Evolutionary conservation across 768 basidiomycete genomes (phyloP).

Genomic region (Boletellus ananiceps): DNA sequence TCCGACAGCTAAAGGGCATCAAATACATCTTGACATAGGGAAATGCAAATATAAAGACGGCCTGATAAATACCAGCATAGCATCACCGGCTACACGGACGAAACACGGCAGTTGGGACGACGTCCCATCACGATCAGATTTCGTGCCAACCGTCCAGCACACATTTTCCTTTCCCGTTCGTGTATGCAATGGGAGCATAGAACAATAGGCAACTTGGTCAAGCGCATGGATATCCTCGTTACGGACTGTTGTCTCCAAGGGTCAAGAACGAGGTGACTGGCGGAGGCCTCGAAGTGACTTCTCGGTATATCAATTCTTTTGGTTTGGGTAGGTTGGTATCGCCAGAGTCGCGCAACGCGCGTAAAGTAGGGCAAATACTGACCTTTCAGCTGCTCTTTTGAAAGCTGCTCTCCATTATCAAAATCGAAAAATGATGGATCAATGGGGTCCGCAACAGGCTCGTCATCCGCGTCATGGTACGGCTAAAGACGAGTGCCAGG

Average conservation of each 20-base stretch:
- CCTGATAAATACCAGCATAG: background rate
- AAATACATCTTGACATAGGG: background rate
- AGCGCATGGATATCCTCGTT: background rate
- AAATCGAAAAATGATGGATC: slow-evolving; percentile 83
- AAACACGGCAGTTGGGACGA: background rate
- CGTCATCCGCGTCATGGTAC: slow-evolving; percentile 87
- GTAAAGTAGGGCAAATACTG: background rate
- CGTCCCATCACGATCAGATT: background rate
- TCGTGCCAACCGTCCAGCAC: background rate
- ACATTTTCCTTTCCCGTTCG: background rate
- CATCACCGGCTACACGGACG: background rate
- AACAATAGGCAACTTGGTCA: background rate
- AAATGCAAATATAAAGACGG: background rate
- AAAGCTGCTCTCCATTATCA: slow-evolving; percentile 59
- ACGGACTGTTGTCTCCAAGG: slow-evolving; percentile 13
- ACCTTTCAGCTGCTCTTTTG: slow-evolving; percentile 72
- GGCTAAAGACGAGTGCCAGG: slow-evolving; percentile 40
- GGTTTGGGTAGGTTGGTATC: background rate
- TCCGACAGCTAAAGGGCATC: background rate
- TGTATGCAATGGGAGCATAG: background rate
- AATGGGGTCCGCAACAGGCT: slow-evolving; percentile 73
- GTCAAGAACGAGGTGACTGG: slow-evolving; percentile 14
- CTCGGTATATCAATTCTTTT: slow-evolving; percentile 45
- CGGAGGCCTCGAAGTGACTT: slow-evolving; percentile 35
- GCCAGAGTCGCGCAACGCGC: background rate